phyloP scores from a whole-genome alignment of 768 basidiomycete genomes.

The Russula virescens region DNA sequence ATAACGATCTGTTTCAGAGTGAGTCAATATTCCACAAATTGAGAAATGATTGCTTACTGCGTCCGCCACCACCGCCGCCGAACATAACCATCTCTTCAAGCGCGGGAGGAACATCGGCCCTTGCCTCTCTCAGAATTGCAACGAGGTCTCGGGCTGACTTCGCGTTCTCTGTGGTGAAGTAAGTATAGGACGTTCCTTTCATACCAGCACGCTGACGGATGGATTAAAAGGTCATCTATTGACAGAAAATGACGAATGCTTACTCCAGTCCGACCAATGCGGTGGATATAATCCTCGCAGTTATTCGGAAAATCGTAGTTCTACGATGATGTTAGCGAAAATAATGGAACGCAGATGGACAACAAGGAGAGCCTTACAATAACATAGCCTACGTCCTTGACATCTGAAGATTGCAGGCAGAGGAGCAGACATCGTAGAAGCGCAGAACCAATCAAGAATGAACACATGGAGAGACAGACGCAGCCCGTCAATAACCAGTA shows the following conservation, averaged over 20 bases:
- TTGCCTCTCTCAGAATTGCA: slow-evolving; percentile 79
- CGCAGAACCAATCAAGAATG: slow-evolving; percentile 28
- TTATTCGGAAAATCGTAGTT: slow-evolving; percentile 99
- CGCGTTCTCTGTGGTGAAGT: slow-evolving; percentile 94
- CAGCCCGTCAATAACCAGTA: slow-evolving; percentile 44
- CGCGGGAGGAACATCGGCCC: slow-evolving; percentile 79
- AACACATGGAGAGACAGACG: slow-evolving; percentile 36
- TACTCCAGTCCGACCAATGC: slow-evolving; percentile 96
- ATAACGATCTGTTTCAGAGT: slow-evolving; percentile 49
- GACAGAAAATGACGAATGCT: slow-evolving; percentile 21
- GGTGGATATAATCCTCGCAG: slow-evolving; percentile 97
- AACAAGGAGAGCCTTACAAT: slow-evolving; percentile 54
- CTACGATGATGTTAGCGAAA: slow-evolving; percentile 35
- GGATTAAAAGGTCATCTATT: slow-evolving; percentile 1
- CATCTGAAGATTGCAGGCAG: slow-evolving; percentile 55
- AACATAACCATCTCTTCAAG: slow-evolving; percentile 91
- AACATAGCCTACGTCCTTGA: slow-evolving; percentile 98
- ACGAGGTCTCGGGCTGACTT: slow-evolving; percentile 92
- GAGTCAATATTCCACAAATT: background rate
- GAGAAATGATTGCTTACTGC: slow-evolving; percentile 42
- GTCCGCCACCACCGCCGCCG: slow-evolving; percentile 72
- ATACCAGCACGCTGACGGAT: slow-evolving; percentile 79
- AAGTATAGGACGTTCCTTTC: slow-evolving; percentile 91
- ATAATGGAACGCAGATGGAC: slow-evolving; percentile 10
- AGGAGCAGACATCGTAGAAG: slow-evolving; percentile 26